A percentile compares a stretch with the other conserved stretches of the same genome.
These are phyloP conservation scores for Periconia digitata DNA, from an alignment of 2,329 filamentous ascomycete species.

Conservation along the genomic window DNA sequence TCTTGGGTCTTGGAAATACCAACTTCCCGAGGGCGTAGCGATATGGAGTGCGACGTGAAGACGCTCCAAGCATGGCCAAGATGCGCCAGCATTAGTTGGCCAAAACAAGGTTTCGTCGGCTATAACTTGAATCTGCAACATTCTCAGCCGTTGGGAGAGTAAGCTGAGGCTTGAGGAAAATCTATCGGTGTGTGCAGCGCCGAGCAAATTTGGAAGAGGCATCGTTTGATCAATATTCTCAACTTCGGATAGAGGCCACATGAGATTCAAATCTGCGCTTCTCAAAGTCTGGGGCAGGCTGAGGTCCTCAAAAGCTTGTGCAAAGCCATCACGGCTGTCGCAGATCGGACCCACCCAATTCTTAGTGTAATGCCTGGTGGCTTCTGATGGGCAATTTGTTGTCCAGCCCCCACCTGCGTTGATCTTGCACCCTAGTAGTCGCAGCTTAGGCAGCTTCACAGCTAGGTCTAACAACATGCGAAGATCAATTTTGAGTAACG, in stretches of 20 bases:
- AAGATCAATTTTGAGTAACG: slow-evolving; percentile 7
- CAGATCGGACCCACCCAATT: slow-evolving; percentile 20
- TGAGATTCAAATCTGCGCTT: slow-evolving; percentile 8
- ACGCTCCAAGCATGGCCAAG: slow-evolving; percentile 7
- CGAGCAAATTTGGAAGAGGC: slow-evolving; percentile 1
- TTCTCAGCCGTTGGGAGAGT: slow-evolving; percentile 2
- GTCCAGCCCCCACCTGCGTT: slow-evolving; percentile 5
- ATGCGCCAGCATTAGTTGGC: slow-evolving; percentile 3
- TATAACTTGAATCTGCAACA: slow-evolving; percentile 1
- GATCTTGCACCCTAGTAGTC: slow-evolving; percentile 6
- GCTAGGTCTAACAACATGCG: slow-evolving; percentile 7
- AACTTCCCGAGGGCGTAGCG: slow-evolving; percentile 3
- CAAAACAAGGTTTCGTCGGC: slow-evolving; percentile 14
- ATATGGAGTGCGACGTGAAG: slow-evolving; percentile 6
- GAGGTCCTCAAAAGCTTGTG: slow-evolving; percentile 11
- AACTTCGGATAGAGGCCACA: neutral
- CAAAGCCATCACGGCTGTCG: slow-evolving; percentile 22
- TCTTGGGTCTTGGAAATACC: slow-evolving; percentile 9
- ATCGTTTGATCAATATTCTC: slow-evolving; percentile 4
- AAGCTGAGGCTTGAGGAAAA: slow-evolving; percentile 1
- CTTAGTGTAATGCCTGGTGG: slow-evolving; percentile 6
- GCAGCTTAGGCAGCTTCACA: slow-evolving; percentile 4
- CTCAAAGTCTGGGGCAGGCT: slow-evolving; percentile 13
- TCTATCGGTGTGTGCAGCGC: neutral
- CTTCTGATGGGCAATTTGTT: slow-evolving; percentile 1